Percentiles rank a stretch among this genome's conserved stretches.
These are phyloP conservation scores for Eutrema japonicum DNA, from an alignment of 345 rosid species.

Conservation along the genomic window DNA sequence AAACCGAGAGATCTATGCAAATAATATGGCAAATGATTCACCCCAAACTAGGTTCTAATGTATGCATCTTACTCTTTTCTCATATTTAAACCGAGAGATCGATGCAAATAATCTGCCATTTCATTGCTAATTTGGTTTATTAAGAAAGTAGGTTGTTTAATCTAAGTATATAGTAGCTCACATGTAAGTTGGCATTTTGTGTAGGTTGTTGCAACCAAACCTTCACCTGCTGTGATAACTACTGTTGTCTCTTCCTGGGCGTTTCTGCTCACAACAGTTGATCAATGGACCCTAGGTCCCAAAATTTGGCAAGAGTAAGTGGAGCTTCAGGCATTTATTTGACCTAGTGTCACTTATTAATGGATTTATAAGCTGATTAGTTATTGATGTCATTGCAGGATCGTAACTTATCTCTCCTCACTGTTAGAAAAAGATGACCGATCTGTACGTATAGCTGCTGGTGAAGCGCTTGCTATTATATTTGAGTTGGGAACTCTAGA, in stretches of 20 bases:
- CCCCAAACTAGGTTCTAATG: constrained; percentile 87
- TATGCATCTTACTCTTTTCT: constrained; percentile 44
- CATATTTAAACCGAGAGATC: constrained; percentile 5
- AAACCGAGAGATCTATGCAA: constrained; percentile 82
- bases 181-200: neutral
- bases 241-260: constrained; percentile 92
- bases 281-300: constrained; percentile 56
- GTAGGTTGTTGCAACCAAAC: constrained; percentile 74
- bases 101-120: neutral
- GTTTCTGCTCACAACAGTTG: constrained; percentile 77
- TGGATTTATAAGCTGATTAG: neutral
- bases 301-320: constrained; percentile 84
- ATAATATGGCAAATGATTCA: constrained; percentile 89
- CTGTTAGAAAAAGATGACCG: constrained; percentile 89
- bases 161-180: neutral
- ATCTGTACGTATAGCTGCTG: constrained; percentile 87
- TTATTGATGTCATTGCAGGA: constrained; percentile 52
- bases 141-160: neutral
- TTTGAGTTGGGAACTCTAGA: constrained; percentile 76
- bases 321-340: neutral
- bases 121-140: constrained; percentile 3
- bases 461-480: constrained; percentile 84
- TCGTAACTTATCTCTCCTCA: constrained; percentile 67
- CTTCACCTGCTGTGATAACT: constrained; percentile 61
- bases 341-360: neutral